Evolutionary conservation across 345 rosid species (phyloP).

Genomic region (Bretschneidera sinensis): DNA sequence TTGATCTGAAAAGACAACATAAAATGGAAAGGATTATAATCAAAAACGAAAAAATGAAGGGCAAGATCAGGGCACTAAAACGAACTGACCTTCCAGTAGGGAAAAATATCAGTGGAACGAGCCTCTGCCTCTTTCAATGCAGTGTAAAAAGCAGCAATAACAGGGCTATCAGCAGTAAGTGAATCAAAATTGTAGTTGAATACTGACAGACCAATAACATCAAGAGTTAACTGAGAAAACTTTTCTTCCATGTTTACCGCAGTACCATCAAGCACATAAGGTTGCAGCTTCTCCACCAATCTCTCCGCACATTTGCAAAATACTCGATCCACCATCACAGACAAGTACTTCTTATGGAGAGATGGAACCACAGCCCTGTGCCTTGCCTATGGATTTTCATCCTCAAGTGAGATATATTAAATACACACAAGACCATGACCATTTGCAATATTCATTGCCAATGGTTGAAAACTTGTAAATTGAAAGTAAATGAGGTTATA

Average conservation of each 20-base stretch:
- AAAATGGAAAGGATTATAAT: neutral
- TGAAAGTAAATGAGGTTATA: no score
- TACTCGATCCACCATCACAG: slow-evolving; percentile 84
- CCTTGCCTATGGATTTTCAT: slow-evolving; percentile 49
- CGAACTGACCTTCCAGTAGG: slow-evolving; percentile 85
- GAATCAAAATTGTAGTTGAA: slow-evolving; percentile 92
- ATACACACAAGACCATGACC: neutral
- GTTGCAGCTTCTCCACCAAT: slow-evolving; percentile 79
- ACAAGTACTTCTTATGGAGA: slow-evolving; percentile 84
- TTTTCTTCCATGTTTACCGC: slow-evolving; percentile 93
- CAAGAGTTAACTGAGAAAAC: slow-evolving; percentile 88
- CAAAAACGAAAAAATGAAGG: neutral
- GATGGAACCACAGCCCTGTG: slow-evolving; percentile 92
- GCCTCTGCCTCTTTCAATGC: slow-evolving; percentile 92
- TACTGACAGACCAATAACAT: slow-evolving; percentile 77
- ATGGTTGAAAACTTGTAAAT: no score
- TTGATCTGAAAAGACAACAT: slow-evolving; percentile 35
- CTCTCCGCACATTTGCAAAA: slow-evolving; percentile 88
- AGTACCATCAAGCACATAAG: slow-evolving; percentile 57
- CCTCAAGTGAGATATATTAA: slow-evolving; percentile 6
- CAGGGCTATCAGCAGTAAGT: slow-evolving; percentile 69
- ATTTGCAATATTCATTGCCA: neutral
- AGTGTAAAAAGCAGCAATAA: slow-evolving; percentile 87
- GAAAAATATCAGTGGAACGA: slow-evolving; percentile 86
- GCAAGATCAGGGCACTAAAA: slow-evolving; percentile 1